Evolutionary conservation across 2,329 filamentous ascomycete genomes (phyloP).

Genomic region (Stachybotrys chartarum): DNA sequence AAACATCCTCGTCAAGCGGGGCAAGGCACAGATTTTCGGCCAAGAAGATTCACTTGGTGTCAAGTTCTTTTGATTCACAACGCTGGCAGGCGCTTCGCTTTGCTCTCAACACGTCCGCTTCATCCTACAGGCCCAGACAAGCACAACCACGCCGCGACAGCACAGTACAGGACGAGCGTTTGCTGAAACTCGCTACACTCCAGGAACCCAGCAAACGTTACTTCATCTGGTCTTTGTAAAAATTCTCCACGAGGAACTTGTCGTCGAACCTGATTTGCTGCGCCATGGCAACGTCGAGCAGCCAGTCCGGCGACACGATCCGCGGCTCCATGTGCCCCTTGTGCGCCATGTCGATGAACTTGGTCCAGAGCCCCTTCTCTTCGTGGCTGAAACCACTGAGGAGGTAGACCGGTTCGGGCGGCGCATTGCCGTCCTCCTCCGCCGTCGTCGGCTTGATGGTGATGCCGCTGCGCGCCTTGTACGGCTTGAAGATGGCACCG

Average conservation of each 20-base stretch:
- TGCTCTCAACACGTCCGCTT: not conserved
- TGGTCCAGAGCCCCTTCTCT: conserved; percentile 70
- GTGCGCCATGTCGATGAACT: conserved; percentile 72
- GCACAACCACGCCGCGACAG: no score
- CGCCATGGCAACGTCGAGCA: conserved; percentile 82
- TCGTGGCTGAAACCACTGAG: conserved; percentile 60
- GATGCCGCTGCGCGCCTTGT: conserved; percentile 64
- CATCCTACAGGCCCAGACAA: no score
- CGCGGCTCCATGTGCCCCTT: conserved; percentile 73
- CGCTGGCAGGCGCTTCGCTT: not conserved
- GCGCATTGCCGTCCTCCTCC: conserved; percentile 53
- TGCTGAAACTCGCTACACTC: not conserved
- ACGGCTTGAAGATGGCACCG: conserved; percentile 74
- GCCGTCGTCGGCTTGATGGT: conserved; percentile 58
- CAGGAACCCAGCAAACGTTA: not conserved
- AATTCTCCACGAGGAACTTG: conserved; percentile 48
- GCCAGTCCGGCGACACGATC: conserved; percentile 81
- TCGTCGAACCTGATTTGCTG: conserved; percentile 68
- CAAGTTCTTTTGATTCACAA: conserved; percentile 73
- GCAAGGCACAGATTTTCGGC: conserved; percentile 91
- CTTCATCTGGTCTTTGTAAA: conserved; percentile 22
- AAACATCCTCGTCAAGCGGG: conserved; percentile 75
- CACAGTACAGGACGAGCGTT: no score
- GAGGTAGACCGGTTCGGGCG: conserved; percentile 72
- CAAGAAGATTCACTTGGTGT: conserved; percentile 82